Evolutionary conservation across 805 yeast genomes (phyloP), one percentile per base, ranked within the genome.

Genomic region (Saturnispora besseyi): DNA sequence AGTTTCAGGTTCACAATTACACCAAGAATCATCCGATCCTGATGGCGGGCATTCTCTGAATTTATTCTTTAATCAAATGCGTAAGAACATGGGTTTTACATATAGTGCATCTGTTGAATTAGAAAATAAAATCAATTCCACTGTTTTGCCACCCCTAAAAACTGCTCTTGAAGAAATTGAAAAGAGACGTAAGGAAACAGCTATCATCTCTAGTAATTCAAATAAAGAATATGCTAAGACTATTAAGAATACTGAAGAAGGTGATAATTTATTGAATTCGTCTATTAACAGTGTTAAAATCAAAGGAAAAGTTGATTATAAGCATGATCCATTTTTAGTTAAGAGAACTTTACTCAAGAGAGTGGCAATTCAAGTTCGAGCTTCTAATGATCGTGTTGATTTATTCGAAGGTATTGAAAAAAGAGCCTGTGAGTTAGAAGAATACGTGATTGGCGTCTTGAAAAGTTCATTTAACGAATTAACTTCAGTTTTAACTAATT

Each of bases 301-400:
- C 3, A 40, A 31, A 3, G 29, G 41, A 11, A 65, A 63, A 48
- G 51, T 66, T 7, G 76, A 73, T 31, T 63, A 66, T 47, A 59
- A 62, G 43, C 62, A 62, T 36, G 82, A 77, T 55, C 82, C 82
- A 5, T 77, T 70, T 54, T 56, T 75, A 28, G 53, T 68, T 41
- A 70, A 70, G 56, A 70, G 79, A 47, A 41, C 52, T 3, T 62
- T 72, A 3, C 50, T 67, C 28, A 57, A 61, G 41, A 61, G 67
- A 43, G 71, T 76, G 4, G 66, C 64, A 11, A 61, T 57, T 29
- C 81, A 77, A 60, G 55, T 77, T 29, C 60, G 60, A 38, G 69
- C 69, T 55, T 81, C 77, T 58, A 75, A 76, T 57, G 55, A 57
- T 24, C 74, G 73, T 52, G 62, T 72, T 22, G 77, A 73, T 50